A percentile compares a stretch with the other conserved stretches of the same genome.
phyloP scores from a whole-genome alignment of 169 alveolate genomes.

The Babesia ovis region DNA sequence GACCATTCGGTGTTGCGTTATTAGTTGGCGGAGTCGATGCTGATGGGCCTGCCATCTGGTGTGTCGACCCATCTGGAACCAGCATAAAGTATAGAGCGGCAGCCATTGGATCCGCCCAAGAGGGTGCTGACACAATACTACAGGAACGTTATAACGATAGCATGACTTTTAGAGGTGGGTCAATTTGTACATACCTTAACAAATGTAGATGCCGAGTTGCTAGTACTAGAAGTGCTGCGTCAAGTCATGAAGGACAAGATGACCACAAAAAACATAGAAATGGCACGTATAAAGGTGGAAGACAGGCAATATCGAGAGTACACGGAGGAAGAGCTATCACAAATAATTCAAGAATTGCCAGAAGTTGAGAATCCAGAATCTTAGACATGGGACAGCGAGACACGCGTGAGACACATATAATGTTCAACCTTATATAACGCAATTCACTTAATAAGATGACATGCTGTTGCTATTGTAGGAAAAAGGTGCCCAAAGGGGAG shows the following conservation, averaged over 20 bases:
- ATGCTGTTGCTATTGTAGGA: not conserved
- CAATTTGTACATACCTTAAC: not conserved
- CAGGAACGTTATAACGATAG: conserved; percentile 93
- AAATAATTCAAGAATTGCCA: conserved; percentile 42
- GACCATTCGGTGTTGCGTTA: conserved; percentile 98
- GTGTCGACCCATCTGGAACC: conserved; percentile 98
- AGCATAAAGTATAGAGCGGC: conserved; percentile 93
- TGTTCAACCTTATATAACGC: not conserved
- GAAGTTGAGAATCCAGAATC: conserved; percentile 39
- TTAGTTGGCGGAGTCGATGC: conserved; percentile 96
- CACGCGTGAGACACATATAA: conserved; percentile 12
- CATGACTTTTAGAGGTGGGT: conserved; percentile 86
- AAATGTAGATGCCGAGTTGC: conserved; percentile 89
- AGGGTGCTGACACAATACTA: conserved; percentile 92
- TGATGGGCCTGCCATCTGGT: conserved; percentile 94
- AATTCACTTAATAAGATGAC: conserved; percentile 5
- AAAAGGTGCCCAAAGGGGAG: conserved; percentile 2
- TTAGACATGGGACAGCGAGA: conserved; percentile 13
- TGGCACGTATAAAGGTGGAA: conserved; percentile 82
- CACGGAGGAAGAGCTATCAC: conserved; percentile 37
- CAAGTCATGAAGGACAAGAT: conserved; percentile 98
- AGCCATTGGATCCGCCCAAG: conserved; percentile 96
- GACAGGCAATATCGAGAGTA: conserved; percentile 73
- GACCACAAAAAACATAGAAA: conserved; percentile 92
- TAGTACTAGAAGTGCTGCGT: conserved; percentile 92